Evolutionary conservation across 1,139 yeast genomes (phyloP).

Genomic region (Pichia sp.): DNA sequence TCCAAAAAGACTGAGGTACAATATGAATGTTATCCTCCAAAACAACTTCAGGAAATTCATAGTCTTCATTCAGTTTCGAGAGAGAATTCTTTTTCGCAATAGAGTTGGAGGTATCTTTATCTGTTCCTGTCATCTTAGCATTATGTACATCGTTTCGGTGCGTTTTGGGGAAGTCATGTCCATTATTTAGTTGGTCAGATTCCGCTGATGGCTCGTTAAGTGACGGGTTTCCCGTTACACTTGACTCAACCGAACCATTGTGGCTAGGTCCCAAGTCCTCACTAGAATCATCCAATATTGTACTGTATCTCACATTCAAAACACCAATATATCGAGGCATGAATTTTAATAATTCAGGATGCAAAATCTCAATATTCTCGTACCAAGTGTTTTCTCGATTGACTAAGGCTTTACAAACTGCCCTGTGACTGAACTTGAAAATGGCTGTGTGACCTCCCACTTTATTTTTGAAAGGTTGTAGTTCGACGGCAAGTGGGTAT

Average conservation of each 20-base stretch:
- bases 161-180: neutral
- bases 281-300: conserved; percentile 33
- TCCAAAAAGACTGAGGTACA: conserved; percentile 73
- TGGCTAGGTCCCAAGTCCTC: conserved; percentile 1
- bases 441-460: conserved; percentile 99
- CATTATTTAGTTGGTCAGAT: neutral
- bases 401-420: conserved; percentile 92
- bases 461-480: conserved; percentile 82
- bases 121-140: neutral
- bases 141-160: neutral
- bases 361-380: conserved; percentile 75
- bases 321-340: conserved; percentile 96
- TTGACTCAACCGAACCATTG: neutral
- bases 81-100: conserved; percentile 1
- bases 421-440: conserved; percentile 82
- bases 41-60: conserved; percentile 62
- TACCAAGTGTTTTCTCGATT: conserved; percentile 89
- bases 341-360: conserved; percentile 70
- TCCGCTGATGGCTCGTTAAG: neutral
- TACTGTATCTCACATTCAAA: conserved; percentile 77
- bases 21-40: conserved; percentile 86
- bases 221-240: neutral
- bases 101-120: neutral
- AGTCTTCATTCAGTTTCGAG: conserved; percentile 8
- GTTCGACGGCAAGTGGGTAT: conserved; percentile 73